phyloP scores from a whole-genome alignment of 164 flowering plant genomes.

The Cinnamomum chago region DNA sequence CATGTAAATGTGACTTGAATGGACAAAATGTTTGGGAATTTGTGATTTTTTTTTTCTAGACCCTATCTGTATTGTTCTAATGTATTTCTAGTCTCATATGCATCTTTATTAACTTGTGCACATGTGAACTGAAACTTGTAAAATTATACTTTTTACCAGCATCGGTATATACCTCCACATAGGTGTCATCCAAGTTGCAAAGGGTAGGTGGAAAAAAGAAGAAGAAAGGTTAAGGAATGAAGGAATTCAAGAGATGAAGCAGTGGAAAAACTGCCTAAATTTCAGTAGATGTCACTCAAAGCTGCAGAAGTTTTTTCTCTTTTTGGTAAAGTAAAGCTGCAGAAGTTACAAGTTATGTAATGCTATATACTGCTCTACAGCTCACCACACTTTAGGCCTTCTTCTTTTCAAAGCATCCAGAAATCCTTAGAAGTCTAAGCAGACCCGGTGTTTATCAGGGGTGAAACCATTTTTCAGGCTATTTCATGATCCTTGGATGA shows the following conservation, averaged over 20 bases:
- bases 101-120: too few relatives aligned
- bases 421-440: constrained; percentile 1
- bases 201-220: background rate
- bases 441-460: background rate
- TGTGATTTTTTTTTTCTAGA: background rate
- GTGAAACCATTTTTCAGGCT: background rate
- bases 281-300: background rate
- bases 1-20: background rate
- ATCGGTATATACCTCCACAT: too few relatives aligned
- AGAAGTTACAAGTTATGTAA: too few relatives aligned
- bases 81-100: too few relatives aligned
- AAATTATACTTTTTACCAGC: too few relatives aligned
- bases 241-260: background rate
- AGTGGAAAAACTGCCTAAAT: background rate
- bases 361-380: background rate
- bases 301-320: background rate
- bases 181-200: too few relatives aligned
- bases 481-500: background rate
- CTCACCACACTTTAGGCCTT: background rate
- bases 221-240: background rate
- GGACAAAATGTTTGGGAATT: background rate
- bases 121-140: too few relatives aligned
- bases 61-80: too few relatives aligned
- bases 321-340: background rate
- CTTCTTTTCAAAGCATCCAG: background rate